Evolutionary conservation across 225 moss, liverwort and hornwort species (phyloP).

Genomic region (Rhytidiadelphus loreus): DNA sequence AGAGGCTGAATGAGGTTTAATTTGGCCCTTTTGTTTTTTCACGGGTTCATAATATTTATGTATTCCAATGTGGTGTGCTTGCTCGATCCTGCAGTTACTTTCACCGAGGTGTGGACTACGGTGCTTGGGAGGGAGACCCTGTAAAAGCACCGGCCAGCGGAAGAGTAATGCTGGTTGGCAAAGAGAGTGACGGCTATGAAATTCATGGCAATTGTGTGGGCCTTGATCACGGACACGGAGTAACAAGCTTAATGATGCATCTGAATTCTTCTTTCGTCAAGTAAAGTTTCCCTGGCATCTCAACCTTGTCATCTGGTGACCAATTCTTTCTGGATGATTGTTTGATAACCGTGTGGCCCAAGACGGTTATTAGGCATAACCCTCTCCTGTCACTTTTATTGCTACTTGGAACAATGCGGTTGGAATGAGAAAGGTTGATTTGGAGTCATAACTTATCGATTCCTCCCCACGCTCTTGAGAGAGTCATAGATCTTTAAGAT

Average conservation of each 20-base stretch:
- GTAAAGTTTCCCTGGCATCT: neutral
- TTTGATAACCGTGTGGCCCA: neutral
- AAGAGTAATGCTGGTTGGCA: conserved; percentile 53
- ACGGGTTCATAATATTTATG: neutral
- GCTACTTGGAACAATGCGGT: neutral
- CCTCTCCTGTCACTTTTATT: neutral
- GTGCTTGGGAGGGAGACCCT: conserved; percentile 52
- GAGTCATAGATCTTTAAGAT: neutral
- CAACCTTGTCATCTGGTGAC: neutral
- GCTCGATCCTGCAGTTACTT: conserved; percentile 31
- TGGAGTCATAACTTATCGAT: neutral
- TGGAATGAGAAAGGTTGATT: neutral
- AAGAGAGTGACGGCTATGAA: conserved; percentile 61
- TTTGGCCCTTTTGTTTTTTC: neutral
- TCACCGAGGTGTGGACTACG: conserved; percentile 68
- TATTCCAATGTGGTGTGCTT: neutral
- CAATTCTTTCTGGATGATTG: neutral
- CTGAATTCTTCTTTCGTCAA: conserved; percentile 47
- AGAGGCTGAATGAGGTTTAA: neutral
- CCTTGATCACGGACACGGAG: conserved; percentile 65
- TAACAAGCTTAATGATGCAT: conserved; percentile 71
- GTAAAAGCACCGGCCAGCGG: conserved; percentile 59
- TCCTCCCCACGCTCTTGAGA: neutral
- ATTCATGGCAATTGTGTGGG: conserved; percentile 73
- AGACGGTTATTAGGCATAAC: neutral